Percentiles rank a stretch among this genome's conserved stretches.
phyloP scores from a whole-genome alignment of 2,329 filamentous ascomycete species.

The Xylaria sp. region DNA sequence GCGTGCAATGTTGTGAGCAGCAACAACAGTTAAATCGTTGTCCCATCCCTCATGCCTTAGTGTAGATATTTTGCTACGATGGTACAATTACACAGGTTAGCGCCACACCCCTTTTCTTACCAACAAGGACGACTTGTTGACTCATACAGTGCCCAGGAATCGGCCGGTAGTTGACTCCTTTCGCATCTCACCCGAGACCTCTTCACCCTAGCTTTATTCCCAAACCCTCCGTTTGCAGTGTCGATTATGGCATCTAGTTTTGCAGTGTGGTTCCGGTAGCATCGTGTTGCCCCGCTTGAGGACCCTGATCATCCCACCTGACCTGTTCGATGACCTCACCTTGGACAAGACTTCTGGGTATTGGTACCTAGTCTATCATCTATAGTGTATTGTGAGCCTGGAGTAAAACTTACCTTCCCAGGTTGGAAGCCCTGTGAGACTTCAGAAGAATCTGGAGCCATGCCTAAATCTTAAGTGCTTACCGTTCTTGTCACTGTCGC shows the following conservation, averaged over 20 bases:
- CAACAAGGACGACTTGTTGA: conserved; percentile 23
- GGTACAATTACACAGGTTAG: conserved; percentile 18
- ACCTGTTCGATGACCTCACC: conserved; percentile 41
- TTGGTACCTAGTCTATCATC: conserved; percentile 11
- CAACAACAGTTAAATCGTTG: conserved; percentile 8
- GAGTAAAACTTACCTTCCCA: conserved; percentile 33
- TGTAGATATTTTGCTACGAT: neutral
- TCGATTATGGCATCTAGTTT: conserved; percentile 31
- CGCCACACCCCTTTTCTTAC: conserved; percentile 26
- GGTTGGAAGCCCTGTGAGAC: conserved; percentile 29
- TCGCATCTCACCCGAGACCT: conserved; percentile 20
- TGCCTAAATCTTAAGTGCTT: conserved; percentile 23
- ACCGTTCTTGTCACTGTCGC: conserved; percentile 13
- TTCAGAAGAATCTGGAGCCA: conserved; percentile 17
- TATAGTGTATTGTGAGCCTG: conserved; percentile 21
- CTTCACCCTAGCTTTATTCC: conserved; percentile 19
- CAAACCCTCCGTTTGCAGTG: conserved; percentile 15
- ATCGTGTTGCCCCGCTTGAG: conserved; percentile 38
- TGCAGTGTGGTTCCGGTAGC: conserved; percentile 36
- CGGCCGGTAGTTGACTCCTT: conserved; percentile 24
- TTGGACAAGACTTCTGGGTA: conserved; percentile 26
- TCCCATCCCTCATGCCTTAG: conserved; percentile 2
- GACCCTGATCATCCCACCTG: conserved; percentile 42
- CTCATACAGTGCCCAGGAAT: conserved; percentile 33
- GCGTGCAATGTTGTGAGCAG: conserved; percentile 13